phyloP scores from a whole-genome alignment of 306 rosid genomes.

The Mimosa pudica region DNA sequence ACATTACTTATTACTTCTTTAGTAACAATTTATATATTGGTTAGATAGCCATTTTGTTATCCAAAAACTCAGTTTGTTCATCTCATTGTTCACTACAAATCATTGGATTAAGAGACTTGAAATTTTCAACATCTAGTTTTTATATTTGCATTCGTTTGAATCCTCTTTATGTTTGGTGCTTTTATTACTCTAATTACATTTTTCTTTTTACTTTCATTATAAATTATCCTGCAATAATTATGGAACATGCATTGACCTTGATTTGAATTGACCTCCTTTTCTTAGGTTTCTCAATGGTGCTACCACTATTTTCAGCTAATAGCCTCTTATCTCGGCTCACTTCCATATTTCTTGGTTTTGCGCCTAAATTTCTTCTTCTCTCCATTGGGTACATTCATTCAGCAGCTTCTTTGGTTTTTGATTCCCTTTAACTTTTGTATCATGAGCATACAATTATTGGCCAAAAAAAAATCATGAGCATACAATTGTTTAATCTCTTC shows the following conservation, averaged over 20 bases:
- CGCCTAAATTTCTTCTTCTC: constrained; percentile 87
- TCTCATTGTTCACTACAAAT: neutral
- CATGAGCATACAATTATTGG: constrained; percentile 5
- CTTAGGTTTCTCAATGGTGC: constrained; percentile 75
- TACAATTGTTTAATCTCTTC: constrained; percentile 1
- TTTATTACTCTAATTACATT: neutral
- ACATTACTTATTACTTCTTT: constrained; percentile 21
- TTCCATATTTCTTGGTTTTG: constrained; percentile 89
- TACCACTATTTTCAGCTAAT: constrained; percentile 76
- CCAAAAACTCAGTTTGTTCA: constrained; percentile 10
- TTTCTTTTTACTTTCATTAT: constrained; percentile 9
- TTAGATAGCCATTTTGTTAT: constrained; percentile 23
- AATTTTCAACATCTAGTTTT: neutral
- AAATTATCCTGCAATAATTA: constrained; percentile 21
- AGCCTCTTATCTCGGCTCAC: constrained; percentile 80
- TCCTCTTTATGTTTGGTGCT: neutral
- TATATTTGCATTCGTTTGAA: neutral
- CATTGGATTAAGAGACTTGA: neutral
- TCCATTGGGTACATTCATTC: constrained; percentile 76
- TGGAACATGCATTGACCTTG: constrained; percentile 25
- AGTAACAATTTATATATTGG: neutral
- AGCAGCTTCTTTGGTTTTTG: constrained; percentile 17
- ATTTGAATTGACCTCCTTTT: constrained; percentile 35
- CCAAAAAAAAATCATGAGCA: constrained; percentile 8
- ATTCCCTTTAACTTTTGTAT: constrained; percentile 20